Evolutionary conservation across 257 asterid species (phyloP), one percentile per base, ranked within the genome.

Genomic region (Cynanchum wilfordii): DNA sequence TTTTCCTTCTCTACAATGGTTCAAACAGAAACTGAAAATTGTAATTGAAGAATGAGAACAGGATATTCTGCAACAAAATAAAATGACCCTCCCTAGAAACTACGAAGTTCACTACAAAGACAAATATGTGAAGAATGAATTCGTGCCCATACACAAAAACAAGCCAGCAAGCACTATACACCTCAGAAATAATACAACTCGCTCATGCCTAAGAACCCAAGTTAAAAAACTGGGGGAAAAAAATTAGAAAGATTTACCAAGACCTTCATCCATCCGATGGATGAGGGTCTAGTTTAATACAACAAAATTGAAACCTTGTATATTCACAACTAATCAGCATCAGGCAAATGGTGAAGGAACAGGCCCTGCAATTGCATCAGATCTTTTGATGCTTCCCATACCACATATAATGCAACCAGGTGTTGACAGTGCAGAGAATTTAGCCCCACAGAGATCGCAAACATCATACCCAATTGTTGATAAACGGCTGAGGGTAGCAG

Each of bases 401-500:
- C 99, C 99, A 79, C 99, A 95, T 50, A 95, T 92, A 40, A 95
- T 95, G 82, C 99, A 95, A 60, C 99, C 98, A 45, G 97, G 97
- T 1, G 96, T 71, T 2, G 98, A 88, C 65, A 95, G 78, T 54
- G 99, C 99, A 24, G 98, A 92, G 81, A 95, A 95, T 80, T 95
- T 95, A 71, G 98, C 95, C 51, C 99, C 99, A 83, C 99, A 95
- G 22, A 89, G 96, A 77, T 95, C 99, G 69, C 99, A 95, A 17
- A 92, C 96, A 79, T 95, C 98, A 69, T 95, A 95, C 8, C 99
- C 98, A 40, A 95, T 95, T 51, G 99, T 95, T 19, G 99, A 95
- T 40, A 95, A 75, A 62, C 97, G 96, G 80, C 99, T 89, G 44
- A 95, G 97, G 16, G 99, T 92, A 66, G 98, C 99, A 64, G 91